Base-by-base conservation (phyloP, 345 rosid species). In the Eucalyptus sp. region DNA sequence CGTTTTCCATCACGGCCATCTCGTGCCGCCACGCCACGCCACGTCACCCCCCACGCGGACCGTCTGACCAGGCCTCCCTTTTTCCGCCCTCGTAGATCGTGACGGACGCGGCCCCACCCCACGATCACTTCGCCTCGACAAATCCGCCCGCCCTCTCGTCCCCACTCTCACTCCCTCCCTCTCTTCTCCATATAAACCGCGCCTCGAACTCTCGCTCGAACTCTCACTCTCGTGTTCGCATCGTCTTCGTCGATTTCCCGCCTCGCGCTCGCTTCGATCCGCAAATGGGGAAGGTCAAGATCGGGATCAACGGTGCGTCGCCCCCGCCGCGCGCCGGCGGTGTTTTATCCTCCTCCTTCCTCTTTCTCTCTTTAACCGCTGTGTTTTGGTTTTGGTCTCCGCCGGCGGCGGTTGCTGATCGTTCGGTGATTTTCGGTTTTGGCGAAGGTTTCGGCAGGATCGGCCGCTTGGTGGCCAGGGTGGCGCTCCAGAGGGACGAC, bases 401-500 rank as follows among this genome's bases (percentile, higher is more conserved):
- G 6, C 29, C 62, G 62, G 83, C 46, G 25, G 66, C 71, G 5
- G 27, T 37, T 10, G 46, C 12, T 76, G 46, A 76, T 41, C 84
- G 48, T 76, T 3, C 25, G 48, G 43, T 7, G 13, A 20, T 37
- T 5, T 79, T 8, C 14, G 31, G 25, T 41, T 66, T 8, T 8
- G 46, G 46, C 18, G n/a, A 16, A 96, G 98, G 96, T 87, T 96
- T 96, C 66, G 96, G 98, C 89, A 96, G 98, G 91, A 96, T 96
- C 89, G 95, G 96, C 9, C 95, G 98, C 62, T 87, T 96, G 92
- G 96, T 95, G 41, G 98, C 95, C 15, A 95, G 94, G 88, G 96
- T 96, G 37, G 96, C 96, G 25, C 90, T 95, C 91, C 94, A 93
- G 89, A 93, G 96, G 64, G 94, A 94, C 86, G 96, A 96, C 86